Evolutionary conservation across 306 rosid species (phyloP), one percentile per base, ranked within the genome.

Genomic region (Pyrus bretschneideri): DNA sequence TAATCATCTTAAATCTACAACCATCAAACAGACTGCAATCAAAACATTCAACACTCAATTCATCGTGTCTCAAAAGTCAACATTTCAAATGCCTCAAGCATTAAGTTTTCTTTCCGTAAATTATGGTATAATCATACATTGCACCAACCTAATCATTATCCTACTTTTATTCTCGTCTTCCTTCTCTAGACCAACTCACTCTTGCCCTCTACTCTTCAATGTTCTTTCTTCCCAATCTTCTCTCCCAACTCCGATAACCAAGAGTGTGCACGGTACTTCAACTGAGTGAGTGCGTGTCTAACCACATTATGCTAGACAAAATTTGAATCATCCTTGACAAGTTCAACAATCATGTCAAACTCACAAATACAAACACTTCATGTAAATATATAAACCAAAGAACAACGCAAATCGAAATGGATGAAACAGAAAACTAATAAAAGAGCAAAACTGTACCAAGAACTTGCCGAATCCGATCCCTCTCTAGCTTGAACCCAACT

Each of bases 401-500:
- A 57, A 57, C 8, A 45, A 65, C 27, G 2, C 40, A 62, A 67
- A 38, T 15, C 42, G 62, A 30, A 46, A 58, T 31, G 17, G 17
- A 67, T 42, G 17, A 42, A 80, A 55, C n/a, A n/a, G 45, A 42
- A 9, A 38, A 70, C 21, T 62, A 17, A 49, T 14, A 30, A 13
- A 70, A 70, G 58, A 77, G 15, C 12, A 22, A 22, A 22, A 42
- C 30, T 69, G 76, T 90, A 95, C 99, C 96, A 79, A 95, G 90
- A 83, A 95, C 95, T 74, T 87, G 84, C 4, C 79, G 86, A 67
- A 95, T 89, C 81, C 73, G 82, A 66, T 82, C 82, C 80, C 91
- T 88, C 18, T 87, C 89, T 33, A 95, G 90, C 82, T 79, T 80
- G 80, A 89, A 92, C 45, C 97, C 97, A 69, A 85, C 84, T 65